phyloP scores from a whole-genome alignment of 129 eudicot genomes.

The Lonicera japonica region DNA sequence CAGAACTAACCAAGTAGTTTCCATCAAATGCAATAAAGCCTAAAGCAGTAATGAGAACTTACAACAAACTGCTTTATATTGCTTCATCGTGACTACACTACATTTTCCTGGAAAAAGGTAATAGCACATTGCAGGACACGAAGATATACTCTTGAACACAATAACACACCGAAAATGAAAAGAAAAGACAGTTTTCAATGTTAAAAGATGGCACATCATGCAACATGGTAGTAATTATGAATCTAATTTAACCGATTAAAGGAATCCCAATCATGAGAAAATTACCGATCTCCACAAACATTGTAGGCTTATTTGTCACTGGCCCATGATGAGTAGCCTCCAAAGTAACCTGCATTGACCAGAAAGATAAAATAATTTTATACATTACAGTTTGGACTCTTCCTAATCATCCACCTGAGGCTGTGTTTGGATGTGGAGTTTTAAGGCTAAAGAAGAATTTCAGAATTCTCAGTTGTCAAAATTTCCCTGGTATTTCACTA shows the following conservation, averaged over 20 bases:
- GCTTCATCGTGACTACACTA: background rate
- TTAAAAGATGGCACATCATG: background rate
- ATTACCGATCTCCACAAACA: conserved; percentile 94
- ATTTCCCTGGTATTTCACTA: background rate
- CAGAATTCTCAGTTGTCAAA: background rate
- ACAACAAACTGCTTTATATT: background rate
- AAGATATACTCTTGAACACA: background rate
- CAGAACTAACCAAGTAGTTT: too few species aligned
- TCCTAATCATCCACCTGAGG: background rate
- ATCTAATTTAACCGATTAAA: background rate
- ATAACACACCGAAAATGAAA: background rate
- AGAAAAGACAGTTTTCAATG: too few species aligned
- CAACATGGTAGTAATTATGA: background rate
- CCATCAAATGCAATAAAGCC: too few species aligned
- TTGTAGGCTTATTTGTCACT: conserved; percentile 71
- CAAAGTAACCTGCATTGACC: conserved; percentile 63
- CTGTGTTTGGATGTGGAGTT: background rate
- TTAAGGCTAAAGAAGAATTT: conserved; percentile 3
- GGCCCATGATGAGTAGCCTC: conserved; percentile 99
- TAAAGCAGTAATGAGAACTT: too few species aligned
- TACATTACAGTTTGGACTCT: conserved; percentile 3
- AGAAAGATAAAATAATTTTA: background rate
- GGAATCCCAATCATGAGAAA: conserved; percentile 9
- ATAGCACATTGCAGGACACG: too few species aligned
- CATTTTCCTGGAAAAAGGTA: background rate